A percentile compares a stretch with the other conserved stretches of the same genome.
phyloP scores from a whole-genome alignment of 2,329 filamentous ascomycete species.

The Hypoxylon sp. region DNA sequence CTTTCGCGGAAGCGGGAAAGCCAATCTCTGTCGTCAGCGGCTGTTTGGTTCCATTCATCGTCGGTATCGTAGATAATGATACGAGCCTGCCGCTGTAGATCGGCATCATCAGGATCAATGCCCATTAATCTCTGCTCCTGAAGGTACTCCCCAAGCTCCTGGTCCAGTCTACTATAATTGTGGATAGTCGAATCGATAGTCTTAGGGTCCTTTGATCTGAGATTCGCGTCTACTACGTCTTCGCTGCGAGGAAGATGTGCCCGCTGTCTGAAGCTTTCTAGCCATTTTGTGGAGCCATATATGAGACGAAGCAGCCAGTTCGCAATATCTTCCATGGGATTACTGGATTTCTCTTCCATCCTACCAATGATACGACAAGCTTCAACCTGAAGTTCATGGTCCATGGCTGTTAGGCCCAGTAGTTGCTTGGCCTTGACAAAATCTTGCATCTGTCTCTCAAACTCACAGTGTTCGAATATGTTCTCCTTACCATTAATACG shows the following conservation, averaged over 20 bases:
- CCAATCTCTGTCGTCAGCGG: conserved; percentile 70
- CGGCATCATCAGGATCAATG: conserved; percentile 65
- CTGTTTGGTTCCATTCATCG: conserved; percentile 75
- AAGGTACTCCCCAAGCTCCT: conserved; percentile 69
- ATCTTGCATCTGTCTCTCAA: conserved; percentile 68
- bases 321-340: conserved; percentile 65
- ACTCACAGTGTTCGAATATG: conserved; percentile 69
- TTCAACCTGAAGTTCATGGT: conserved; percentile 72
- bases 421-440: conserved; percentile 67
- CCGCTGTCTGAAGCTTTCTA: conserved; percentile 68
- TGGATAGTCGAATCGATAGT: conserved; percentile 73
- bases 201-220: conserved; percentile 67
- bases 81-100: conserved; percentile 70
- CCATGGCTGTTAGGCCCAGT: conserved; percentile 72
- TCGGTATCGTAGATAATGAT: conserved; percentile 74
- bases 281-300: conserved; percentile 66
- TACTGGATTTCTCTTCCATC: conserved; percentile 67
- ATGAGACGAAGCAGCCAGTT: conserved; percentile 71
- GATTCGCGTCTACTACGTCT: conserved; percentile 65
- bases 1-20: conserved; percentile 67
- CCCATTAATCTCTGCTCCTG: conserved; percentile 62
- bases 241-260: conserved; percentile 71
- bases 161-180: conserved; percentile 70
- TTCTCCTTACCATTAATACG: conserved; percentile 71
- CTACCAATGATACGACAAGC: conserved; percentile 71